These are phyloP conservation scores for Teratosphaeria epicoccoides DNA, from an alignment of 2,329 filamentous ascomycete genomes.

Conservation along the genomic window DNA sequence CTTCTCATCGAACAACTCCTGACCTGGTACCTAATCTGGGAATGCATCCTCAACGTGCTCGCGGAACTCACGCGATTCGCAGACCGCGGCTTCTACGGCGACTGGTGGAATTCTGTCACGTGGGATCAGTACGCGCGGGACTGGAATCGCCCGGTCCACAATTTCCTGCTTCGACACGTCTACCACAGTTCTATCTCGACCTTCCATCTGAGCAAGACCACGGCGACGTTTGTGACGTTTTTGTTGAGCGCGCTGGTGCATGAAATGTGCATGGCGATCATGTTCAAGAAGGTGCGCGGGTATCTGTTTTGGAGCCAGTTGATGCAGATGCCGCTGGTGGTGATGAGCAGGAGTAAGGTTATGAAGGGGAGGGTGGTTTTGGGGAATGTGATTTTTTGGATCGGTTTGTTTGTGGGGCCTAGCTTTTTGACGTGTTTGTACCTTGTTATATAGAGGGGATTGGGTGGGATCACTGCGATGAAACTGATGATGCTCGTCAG, in stretches of 20 bases:
- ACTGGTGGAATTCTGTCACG: slow-evolving; percentile 44
- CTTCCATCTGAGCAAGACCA: slow-evolving; percentile 57
- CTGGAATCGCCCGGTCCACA: slow-evolving; percentile 74
- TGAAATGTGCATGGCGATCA: slow-evolving; percentile 68
- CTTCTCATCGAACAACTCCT: slow-evolving; percentile 70
- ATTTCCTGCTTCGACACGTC: slow-evolving; percentile 67
- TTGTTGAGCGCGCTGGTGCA: slow-evolving; percentile 60
- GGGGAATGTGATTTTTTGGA: slow-evolving; percentile 68
- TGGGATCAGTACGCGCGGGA: slow-evolving; percentile 72
- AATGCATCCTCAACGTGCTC: slow-evolving; percentile 55
- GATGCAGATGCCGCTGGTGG: slow-evolving; percentile 60
- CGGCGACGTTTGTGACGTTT: slow-evolving; percentile 67
- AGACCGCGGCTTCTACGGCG: slow-evolving; percentile 57
- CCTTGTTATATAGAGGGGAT: slow-evolving; percentile 30
- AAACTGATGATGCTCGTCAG: too few relatives aligned
- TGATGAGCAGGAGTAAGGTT: slow-evolving; percentile 55
- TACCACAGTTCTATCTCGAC: slow-evolving; percentile 69
- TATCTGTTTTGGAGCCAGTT: slow-evolving; percentile 66
- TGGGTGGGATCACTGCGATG: not conserved
- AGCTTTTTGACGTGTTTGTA: slow-evolving; percentile 49
- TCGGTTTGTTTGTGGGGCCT: slow-evolving; percentile 66
- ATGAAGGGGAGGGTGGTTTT: slow-evolving; percentile 52
- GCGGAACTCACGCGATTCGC: slow-evolving; percentile 69
- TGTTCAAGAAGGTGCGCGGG: slow-evolving; percentile 67
- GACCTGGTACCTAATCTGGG: slow-evolving; percentile 74